These are phyloP conservation scores for Psilocybe subaeruginosa DNA, from an alignment of 768 basidiomycete genomes.

Conservation along the genomic window DNA sequence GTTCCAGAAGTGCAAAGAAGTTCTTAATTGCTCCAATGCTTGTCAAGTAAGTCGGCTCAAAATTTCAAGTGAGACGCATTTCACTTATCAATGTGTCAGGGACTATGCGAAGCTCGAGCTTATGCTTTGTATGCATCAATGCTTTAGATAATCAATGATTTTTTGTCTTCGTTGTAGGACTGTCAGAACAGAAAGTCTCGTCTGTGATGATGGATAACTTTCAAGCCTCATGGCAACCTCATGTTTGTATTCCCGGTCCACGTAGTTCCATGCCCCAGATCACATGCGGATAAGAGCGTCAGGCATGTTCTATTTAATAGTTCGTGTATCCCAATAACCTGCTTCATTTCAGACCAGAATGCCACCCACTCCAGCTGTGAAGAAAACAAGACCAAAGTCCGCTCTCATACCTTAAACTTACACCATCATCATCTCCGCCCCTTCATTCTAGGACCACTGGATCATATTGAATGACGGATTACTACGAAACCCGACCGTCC, in stretches of 20 bases:
- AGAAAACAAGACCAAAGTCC: neutral
- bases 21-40: conserved; percentile 19
- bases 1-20: conserved; percentile 22
- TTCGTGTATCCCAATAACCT: neutral
- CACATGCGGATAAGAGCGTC: neutral
- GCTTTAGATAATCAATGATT: neutral
- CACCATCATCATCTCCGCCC: neutral
- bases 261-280: neutral
- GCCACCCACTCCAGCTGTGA: neutral
- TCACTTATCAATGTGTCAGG: neutral
- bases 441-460: neutral
- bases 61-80: neutral
- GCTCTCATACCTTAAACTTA: neutral
- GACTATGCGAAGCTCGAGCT: conserved; percentile 10
- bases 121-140: neutral
- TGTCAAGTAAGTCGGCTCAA: conserved; percentile 19
- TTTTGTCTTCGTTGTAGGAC: neutral
- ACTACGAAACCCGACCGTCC: conserved; percentile 20
- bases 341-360: neutral
- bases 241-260: neutral
- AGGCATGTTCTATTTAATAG: neutral
- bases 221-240: conserved; percentile 10
- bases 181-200: neutral
- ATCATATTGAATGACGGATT: conserved; percentile 23
- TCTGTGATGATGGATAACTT: neutral